These are phyloP conservation scores for Oryza officinalis DNA, from an alignment of 176 grass and related monocot species.

Conservation along the genomic window DNA sequence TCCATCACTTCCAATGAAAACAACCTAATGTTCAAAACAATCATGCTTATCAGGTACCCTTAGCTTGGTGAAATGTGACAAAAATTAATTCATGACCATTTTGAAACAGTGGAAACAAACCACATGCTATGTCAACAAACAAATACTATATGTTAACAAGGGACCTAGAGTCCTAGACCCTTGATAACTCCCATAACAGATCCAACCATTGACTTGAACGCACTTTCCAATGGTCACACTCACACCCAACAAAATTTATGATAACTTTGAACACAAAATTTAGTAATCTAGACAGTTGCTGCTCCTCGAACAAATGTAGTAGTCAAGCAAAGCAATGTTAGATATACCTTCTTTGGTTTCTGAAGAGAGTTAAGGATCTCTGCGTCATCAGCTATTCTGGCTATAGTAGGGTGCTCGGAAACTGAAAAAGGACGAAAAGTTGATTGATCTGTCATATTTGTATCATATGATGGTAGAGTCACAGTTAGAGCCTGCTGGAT, in stretches of 20 bases:
- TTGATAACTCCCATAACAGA: background rate
- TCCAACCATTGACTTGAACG: background rate
- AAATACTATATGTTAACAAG: constrained; percentile 3
- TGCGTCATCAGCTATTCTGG: constrained; percentile 87
- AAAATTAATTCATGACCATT: constrained; percentile 1
- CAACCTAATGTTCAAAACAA: constrained; percentile 62
- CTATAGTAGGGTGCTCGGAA: constrained; percentile 88
- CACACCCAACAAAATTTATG: constrained; percentile 9
- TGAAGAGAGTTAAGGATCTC: constrained; percentile 97
- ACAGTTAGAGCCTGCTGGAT: constrained; percentile 94
- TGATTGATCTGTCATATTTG: constrained; percentile 60
- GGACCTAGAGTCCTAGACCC: background rate
- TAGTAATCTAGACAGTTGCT: background rate
- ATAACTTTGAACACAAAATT: constrained; percentile 1
- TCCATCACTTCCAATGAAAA: constrained; percentile 83
- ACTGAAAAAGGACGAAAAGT: constrained; percentile 76
- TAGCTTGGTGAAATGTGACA: background rate
- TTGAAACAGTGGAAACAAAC: background rate
- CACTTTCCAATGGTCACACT: background rate
- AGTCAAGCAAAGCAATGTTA: constrained; percentile 24
- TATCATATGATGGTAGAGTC: constrained; percentile 81
- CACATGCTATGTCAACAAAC: background rate
- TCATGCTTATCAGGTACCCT: background rate
- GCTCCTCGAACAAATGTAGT: constrained; percentile 14
- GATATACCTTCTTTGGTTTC: constrained; percentile 87